Evolutionary conservation across 106 monocot genomes (phyloP), one percentile per base, ranked within the genome.

Genomic region (Chionographis japonica): DNA sequence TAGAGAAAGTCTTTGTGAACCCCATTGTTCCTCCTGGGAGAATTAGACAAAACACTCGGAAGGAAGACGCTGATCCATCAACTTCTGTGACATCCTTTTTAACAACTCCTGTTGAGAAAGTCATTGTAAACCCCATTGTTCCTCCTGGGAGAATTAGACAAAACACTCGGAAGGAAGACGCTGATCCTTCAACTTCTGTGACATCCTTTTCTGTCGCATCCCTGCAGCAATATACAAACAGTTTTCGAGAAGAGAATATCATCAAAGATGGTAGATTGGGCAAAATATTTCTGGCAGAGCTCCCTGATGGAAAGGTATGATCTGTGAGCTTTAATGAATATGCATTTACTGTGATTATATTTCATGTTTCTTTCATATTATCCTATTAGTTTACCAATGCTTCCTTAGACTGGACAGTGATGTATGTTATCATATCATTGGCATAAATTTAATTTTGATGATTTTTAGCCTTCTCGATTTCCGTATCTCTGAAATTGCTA

Each of bases 181-280:
- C 51, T 27, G 70, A 65, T 12, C 68, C 80, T 6, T 76, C 79
- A 27, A 77, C 89, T 52, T 74, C 88, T 65, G 85, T 71, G 37
- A 54, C 83, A 38, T 88, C 87, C 27, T 99, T 85, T 81, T 90
- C 93, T 18, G 81, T 99, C 52, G 87, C 90, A 66, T 74, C 83
- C 8, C 90, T 99, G 65, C 98, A 99, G 69, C 98, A 99, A 74
- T 90, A 90, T 65, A 99, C 98, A 46, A 76, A 83, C 67, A 99
- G 93, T 79, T 99, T 99, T 61, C 78, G 66, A 65, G 90, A 99
- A 78, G 87, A 88, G 66, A 93, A 86, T 80, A 37, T 93, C 27
- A 87, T 99, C 15, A 75, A 75, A 70, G 93, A 93, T 54, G 67
- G 85, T 58, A 84, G 85, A 51, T 71, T 90, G 7, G 98, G 98